Evolutionary conservation across 2,329 filamentous ascomycete genomes (phyloP), one percentile per base, ranked within the genome.

Genomic region (Penicillium sp.): DNA sequence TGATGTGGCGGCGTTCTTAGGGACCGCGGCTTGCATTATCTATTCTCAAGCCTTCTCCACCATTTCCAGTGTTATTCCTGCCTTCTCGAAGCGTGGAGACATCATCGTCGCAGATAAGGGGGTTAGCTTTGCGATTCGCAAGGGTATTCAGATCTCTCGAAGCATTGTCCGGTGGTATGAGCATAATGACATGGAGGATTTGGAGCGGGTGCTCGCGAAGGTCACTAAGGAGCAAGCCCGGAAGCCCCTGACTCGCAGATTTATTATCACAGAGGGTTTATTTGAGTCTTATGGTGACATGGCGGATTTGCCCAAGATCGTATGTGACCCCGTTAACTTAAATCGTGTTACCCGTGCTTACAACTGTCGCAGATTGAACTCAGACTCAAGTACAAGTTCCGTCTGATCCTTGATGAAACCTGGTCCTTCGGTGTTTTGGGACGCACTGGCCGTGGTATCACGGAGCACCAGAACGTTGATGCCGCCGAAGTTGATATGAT

Each of bases 1-100:
- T 55, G 93, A 97, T 72, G 92, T 99, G 69, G 92, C 94, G 24
- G 84, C 89, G 10, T 96, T 93, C 71, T 77, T 99, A 26, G 94
- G 94, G 24, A 90, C 90, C 1, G 86, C 92, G 53, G 87, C 89
- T 32, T 95, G 91, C 70, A 97, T 99, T 64, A 87, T 99, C 57
- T 99, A 99, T 70, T 90, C 94, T 0, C 94, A 99, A 72, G 88
- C 92, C 4, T 97, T 99, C 72, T 96, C 90, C 26, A 97, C 94
- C 39, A 95, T 97, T 58, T 92, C 90, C n/a, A 93, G 89, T 71
- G 92, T 97, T 22, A 97, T 99, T 59, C 95, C 94, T 0, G 89
- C 92, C 1, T 99, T 99, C 72, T 96, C 90, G 72, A 99, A 99
- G 80, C 85, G 94, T 67, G 94, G 94, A 49, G 94, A 99, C 73